Percentiles rank a stretch among this genome's conserved stretches.
phyloP scores from a whole-genome alignment of 169 alveolate species.

The Blepharisma undulans region DNA sequence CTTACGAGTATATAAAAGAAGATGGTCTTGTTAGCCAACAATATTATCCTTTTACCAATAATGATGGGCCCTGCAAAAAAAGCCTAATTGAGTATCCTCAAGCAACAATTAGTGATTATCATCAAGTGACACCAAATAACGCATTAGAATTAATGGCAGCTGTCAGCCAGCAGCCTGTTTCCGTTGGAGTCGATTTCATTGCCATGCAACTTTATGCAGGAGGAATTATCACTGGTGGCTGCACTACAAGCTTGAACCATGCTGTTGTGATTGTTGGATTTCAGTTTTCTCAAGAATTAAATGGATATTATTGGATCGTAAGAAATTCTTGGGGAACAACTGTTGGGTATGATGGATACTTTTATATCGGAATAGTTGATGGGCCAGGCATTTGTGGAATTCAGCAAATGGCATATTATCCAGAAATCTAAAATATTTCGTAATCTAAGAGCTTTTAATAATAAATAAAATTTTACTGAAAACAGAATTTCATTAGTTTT shows the following conservation, averaged over 20 bases:
- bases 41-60: conserved; percentile 74
- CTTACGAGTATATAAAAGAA: conserved; percentile 74
- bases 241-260: conserved; percentile 81
- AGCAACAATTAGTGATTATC: conserved; percentile 37
- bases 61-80: conserved; percentile 42
- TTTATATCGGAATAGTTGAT: background rate
- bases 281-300: conserved; percentile 11
- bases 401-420: too few relatives aligned
- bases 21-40: conserved; percentile 68
- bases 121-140: conserved; percentile 62
- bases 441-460: background rate
- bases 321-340: background rate
- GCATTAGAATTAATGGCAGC: conserved; percentile 59
- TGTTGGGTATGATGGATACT: background rate
- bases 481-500: background rate
- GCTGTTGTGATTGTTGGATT: conserved; percentile 87
- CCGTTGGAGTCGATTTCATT: conserved; percentile 93
- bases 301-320: background rate
- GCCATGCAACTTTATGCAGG: conserved; percentile 87
- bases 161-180: conserved; percentile 73
- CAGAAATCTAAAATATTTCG: too few relatives aligned
- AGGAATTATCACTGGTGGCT: conserved; percentile 74
- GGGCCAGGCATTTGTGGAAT: background rate
- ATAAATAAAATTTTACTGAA: background rate
- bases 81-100: conserved; percentile 18